Conservation (phyloP, 306 rosid species). For the Medicago ruthenica region DNA sequence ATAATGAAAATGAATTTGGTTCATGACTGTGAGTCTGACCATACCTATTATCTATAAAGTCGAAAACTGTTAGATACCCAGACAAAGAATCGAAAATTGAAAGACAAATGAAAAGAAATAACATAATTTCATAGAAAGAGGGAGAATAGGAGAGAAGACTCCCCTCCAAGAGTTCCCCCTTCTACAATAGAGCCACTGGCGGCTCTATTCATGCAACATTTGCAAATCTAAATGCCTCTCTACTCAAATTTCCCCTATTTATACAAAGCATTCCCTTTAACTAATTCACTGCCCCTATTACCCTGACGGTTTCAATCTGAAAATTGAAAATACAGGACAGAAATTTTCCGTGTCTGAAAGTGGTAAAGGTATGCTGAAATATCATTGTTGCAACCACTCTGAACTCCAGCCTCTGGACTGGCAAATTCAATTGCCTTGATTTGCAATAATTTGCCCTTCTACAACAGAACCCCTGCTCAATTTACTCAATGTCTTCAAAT, state of each 20-base stretch:
- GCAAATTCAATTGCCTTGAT: not conserved
- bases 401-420: not conserved
- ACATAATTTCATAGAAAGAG: not conserved
- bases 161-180: not conserved
- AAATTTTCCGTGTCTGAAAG: not conserved
- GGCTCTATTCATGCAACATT: not conserved
- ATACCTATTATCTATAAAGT: not conserved
- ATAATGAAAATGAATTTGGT: not conserved
- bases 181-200: not conserved
- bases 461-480: not conserved
- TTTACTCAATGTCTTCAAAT: not conserved
- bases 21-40: not conserved
- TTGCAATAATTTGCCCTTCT: not conserved
- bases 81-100: not conserved
- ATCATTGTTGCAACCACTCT: not conserved
- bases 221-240: not conserved
- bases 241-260: not conserved
- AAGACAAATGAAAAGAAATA: not conserved
- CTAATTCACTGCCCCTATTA: not conserved
- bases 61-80: conserved; percentile 11
- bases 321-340: not conserved
- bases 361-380: conserved; percentile 9
- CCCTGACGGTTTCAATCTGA: not conserved
- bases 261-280: not conserved
- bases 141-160: not conserved